Conservation (phyloP, 257 asterid genomes). For the Penstemon davidsonii region DNA sequence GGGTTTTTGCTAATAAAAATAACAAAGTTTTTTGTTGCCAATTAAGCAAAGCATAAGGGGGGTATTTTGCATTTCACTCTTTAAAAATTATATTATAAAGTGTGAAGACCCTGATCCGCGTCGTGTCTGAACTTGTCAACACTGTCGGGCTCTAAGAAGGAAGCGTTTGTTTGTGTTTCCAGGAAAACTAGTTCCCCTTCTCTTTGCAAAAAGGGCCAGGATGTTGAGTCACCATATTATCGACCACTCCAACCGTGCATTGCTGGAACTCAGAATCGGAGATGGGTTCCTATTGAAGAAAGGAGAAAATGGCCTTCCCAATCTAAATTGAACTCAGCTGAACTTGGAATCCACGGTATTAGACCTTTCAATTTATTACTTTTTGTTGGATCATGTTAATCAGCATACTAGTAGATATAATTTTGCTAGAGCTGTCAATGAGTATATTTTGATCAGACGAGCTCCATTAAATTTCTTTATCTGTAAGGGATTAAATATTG, state of each 20-base stretch:
- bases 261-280: conserved; percentile 84
- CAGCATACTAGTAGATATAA: conserved; percentile 13
- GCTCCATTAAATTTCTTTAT: no score
- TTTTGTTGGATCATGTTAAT: conserved; percentile 6
- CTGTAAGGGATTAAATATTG: no score
- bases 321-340: conserved; percentile 56
- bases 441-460: no score
- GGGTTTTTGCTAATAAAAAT: not conserved
- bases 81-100: not conserved
- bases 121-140: not conserved
- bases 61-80: not conserved
- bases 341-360: conserved; percentile 75
- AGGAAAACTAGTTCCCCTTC: conserved; percentile 79
- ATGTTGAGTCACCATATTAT: conserved; percentile 84
- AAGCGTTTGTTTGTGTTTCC: conserved; percentile 38
- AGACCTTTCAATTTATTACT: conserved; percentile 14
- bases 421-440: not conserved
- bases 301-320: conserved; percentile 86
- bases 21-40: not conserved
- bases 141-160: conserved; percentile 19
- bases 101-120: not conserved
- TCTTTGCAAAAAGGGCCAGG: conserved; percentile 73
- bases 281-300: conserved; percentile 84
- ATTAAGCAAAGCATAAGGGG: not conserved
- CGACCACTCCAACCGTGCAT: conserved; percentile 83